Conservation (phyloP, 2,329 filamentous ascomycete genomes). For the Lanzia echinophila region DNA sequence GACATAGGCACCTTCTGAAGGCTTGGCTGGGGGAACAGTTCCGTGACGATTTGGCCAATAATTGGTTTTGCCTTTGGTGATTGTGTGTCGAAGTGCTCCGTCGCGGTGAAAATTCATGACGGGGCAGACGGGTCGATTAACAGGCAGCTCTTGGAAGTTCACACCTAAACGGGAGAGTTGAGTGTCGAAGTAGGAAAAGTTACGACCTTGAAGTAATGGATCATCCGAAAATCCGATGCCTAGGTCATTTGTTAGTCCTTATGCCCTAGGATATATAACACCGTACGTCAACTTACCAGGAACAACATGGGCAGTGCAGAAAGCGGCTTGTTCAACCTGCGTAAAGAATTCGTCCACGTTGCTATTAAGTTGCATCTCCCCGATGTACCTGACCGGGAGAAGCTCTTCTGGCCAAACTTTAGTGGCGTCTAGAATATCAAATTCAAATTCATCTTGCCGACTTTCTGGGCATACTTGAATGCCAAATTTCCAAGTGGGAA, state of each 20-base stretch:
- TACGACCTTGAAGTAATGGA: constrained; percentile 66
- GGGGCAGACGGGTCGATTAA: constrained; percentile 68
- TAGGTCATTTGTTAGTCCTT: background rate
- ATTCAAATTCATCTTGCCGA: constrained; percentile 56
- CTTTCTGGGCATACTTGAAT: constrained; percentile 71
- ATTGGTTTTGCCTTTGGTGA: constrained; percentile 63
- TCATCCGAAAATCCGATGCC: constrained; percentile 74
- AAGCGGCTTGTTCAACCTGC: constrained; percentile 76
- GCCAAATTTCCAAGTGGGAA: constrained; percentile 74
- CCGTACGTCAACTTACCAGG: constrained; percentile 61
- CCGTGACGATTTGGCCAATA: constrained; percentile 74
- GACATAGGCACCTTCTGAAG: constrained; percentile 58
- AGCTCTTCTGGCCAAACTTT: constrained; percentile 80
- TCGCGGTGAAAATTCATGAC: constrained; percentile 74
- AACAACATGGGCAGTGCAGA: constrained; percentile 74
- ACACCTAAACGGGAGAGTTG: constrained; percentile 63
- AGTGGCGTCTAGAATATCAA: constrained; percentile 74
- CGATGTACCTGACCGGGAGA: constrained; percentile 69
- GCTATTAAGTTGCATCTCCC: constrained; percentile 70
- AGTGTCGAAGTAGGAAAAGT: constrained; percentile 61
- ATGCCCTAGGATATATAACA: too few species aligned
- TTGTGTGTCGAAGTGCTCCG: constrained; percentile 56
- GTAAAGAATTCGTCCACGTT: constrained; percentile 79
- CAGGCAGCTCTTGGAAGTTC: constrained; percentile 72
- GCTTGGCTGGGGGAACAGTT: constrained; percentile 53